A percentile compares a stretch with the other conserved stretches of the same genome.
These are phyloP conservation scores for Fusarium austroafricanum DNA, from an alignment of 2,329 filamentous ascomycete genomes.

Conservation along the genomic window DNA sequence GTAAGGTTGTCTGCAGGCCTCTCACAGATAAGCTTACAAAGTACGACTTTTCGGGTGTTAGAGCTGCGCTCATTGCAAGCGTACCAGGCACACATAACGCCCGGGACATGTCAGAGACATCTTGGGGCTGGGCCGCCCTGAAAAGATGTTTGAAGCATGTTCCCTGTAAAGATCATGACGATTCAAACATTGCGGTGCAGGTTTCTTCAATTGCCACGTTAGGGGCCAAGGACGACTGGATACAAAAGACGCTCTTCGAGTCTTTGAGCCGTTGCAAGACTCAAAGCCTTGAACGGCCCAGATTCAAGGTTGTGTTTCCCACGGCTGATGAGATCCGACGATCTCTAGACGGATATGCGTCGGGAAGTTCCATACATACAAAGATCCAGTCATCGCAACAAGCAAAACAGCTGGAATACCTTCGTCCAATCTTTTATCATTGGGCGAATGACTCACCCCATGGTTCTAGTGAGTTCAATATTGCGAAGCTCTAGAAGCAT, in stretches of 20 bases:
- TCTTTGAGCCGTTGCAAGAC: constrained; percentile 54
- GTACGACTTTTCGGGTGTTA: constrained; percentile 78
- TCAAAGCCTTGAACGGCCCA: constrained; percentile 50
- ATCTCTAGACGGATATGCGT: constrained; percentile 81
- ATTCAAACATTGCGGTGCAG: constrained; percentile 68
- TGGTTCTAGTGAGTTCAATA: constrained; percentile 49
- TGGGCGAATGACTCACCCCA: constrained; percentile 73
- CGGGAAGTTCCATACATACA: constrained; percentile 84
- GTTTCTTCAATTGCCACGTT: constrained; percentile 87
- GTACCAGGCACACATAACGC: constrained; percentile 75
- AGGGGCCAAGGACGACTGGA: constrained; percentile 76
- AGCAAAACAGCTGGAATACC: constrained; percentile 77
- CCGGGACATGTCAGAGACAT: constrained; percentile 60
- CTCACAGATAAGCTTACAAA: constrained; percentile 67
- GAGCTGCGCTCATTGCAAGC: constrained; percentile 80
- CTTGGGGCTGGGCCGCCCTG: constrained; percentile 83
- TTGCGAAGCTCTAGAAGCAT: neutral
- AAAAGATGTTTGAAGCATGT: constrained; percentile 68
- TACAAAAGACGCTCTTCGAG: constrained; percentile 72
- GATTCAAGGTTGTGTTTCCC: constrained; percentile 81
- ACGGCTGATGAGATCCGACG: constrained; percentile 81
- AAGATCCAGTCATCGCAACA: constrained; percentile 78
- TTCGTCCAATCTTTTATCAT: constrained; percentile 77
- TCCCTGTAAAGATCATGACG: constrained; percentile 54
- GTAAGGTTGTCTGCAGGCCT: constrained; percentile 62